phyloP scores from a whole-genome alignment of 2,329 filamentous ascomycete species.

The Apiospora phragmitis region DNA sequence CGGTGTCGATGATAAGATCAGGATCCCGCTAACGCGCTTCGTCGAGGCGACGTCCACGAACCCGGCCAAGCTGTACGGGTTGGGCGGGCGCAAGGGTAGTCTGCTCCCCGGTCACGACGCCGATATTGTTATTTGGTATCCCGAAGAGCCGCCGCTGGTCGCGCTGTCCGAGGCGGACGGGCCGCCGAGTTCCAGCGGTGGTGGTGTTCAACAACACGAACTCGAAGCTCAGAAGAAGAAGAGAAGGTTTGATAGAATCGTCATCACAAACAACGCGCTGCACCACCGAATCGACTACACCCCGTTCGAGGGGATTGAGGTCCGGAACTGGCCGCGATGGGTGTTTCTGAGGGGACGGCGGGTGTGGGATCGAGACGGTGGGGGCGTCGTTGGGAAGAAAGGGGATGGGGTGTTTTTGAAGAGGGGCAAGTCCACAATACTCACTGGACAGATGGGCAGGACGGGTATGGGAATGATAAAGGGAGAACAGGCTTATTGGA shows the following conservation, averaged over 20 bases:
- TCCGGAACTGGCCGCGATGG: slow-evolving; percentile 63
- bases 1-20: slow-evolving; percentile 13
- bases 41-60: slow-evolving; percentile 57
- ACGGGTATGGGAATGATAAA: slow-evolving; percentile 9
- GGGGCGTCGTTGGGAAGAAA: slow-evolving; percentile 44
- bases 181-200: background rate
- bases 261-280: slow-evolving; percentile 51
- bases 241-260: too few species aligned
- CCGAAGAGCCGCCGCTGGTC: background rate
- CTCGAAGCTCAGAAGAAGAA: slow-evolving; percentile 45
- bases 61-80: slow-evolving; percentile 57
- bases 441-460: slow-evolving; percentile 15
- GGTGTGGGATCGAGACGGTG: slow-evolving; percentile 57
- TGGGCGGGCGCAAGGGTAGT: slow-evolving; percentile 52
- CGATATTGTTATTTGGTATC: slow-evolving; percentile 56
- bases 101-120: slow-evolving; percentile 54
- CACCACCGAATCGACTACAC: slow-evolving; percentile 66
- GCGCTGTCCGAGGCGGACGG: background rate
- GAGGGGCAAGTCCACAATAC: slow-evolving; percentile 15
- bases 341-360: slow-evolving; percentile 59
- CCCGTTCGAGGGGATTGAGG: slow-evolving; percentile 57
- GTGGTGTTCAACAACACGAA: too few species aligned
- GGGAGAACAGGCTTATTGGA: slow-evolving; percentile 13
- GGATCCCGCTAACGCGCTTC: slow-evolving; percentile 48
- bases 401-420: slow-evolving; percentile 21